Base-by-base conservation (phyloP, 2,329 filamentous ascomycete genomes). In the Sporothrix variecibatus region DNA sequence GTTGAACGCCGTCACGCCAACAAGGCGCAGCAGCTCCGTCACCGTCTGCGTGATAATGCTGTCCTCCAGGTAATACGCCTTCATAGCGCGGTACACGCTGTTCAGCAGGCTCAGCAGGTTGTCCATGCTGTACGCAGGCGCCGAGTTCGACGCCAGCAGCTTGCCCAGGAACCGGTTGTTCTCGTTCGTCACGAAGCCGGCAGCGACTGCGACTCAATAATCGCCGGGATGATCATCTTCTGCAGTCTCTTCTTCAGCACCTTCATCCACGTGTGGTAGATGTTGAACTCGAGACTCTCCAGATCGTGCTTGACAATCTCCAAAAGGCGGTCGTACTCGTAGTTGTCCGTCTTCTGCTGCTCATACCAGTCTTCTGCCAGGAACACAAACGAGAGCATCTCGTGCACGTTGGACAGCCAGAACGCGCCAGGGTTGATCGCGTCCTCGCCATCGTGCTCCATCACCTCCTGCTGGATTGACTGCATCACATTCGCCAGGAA, bases 231-330 rank as follows among this genome's bases (percentile, higher is more conserved):
- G 80, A 99, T 97, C 96, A 99, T 99, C 89, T 98, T 98, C 80
- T 97, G 94, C 77, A 99, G 88, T 86, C 97, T 97, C 90, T 98
- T 98, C 89, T 99, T 99, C 80, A 99, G 86, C 74, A 98, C 94
- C 88, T 99, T 99, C 96, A 99, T 99, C 96, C 96, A 99, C 34
- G 96, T 99, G 85, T 99, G 96, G 84, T 99, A 99, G 80, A 99
- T 99, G 86, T 99, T 99, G 87, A 99, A 99, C 85, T 99, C 96
- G 77, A 99, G 87, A 83, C 94, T 97, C 86, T 99, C 96, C 71
- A 99, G 87, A 82, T 99, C 96, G 82, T 99, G 96, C 88, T 99
- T 99, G 82, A 99, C 96, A 82, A 99, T 98, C 84, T 99, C 96
- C 79, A 99, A 86, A 72, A 99, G 88, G 77, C 96, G 93, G 84